Conservation (phyloP, 305 asterid species). For the Fraxinus baroniana region DNA sequence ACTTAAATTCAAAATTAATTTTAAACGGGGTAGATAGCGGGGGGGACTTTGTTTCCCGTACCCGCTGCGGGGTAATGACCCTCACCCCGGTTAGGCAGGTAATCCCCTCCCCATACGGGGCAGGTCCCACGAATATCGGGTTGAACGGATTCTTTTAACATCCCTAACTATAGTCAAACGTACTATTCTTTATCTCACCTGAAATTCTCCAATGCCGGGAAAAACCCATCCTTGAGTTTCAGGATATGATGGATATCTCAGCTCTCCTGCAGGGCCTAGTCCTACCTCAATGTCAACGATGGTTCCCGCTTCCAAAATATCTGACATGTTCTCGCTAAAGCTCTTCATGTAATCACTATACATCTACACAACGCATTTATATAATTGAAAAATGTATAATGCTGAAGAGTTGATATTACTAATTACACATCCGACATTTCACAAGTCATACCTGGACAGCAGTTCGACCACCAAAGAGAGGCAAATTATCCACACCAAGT, state of each 20-base stretch:
- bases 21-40: too few relatives aligned
- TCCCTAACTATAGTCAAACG: not conserved
- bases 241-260: constrained; percentile 74
- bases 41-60: too few relatives aligned
- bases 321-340: constrained; percentile 62
- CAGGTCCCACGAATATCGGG: not conserved
- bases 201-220: constrained; percentile 89
- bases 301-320: constrained; percentile 48
- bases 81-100: too few relatives aligned
- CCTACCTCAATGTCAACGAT: constrained; percentile 81
- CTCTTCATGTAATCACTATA: constrained; percentile 74
- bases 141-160: too few relatives aligned
- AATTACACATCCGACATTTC: not conserved
- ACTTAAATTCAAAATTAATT: too few relatives aligned
- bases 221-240: constrained; percentile 71
- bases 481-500: constrained; percentile 64
- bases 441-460: constrained; percentile 55
- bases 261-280: constrained; percentile 85
- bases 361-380: constrained; percentile 35
- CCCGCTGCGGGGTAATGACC: too few relatives aligned
- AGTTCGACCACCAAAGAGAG: constrained; percentile 71
- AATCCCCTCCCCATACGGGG: too few relatives aligned
- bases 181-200: constrained; percentile 26
- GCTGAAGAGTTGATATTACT: not conserved
- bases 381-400: not conserved